phyloP scores from a whole-genome alignment of 140 eudicot genomes.

The Senecio squalidus region DNA sequence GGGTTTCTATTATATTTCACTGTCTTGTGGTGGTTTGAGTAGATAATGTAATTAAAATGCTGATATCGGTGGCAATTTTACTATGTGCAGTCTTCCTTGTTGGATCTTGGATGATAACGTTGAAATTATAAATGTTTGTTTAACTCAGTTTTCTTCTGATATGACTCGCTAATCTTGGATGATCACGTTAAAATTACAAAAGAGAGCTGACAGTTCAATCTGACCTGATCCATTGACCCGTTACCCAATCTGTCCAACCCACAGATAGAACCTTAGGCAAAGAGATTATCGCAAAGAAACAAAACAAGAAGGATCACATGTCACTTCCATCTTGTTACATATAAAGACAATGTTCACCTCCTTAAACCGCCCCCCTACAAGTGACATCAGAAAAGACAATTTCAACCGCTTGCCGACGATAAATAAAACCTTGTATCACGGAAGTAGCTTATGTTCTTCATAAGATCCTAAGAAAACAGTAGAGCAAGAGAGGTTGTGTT shows the following conservation, averaged over 20 bases:
- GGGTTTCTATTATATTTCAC: not conserved
- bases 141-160: not conserved
- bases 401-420: not conserved
- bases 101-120: not conserved
- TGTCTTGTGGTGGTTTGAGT: not conserved
- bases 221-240: not conserved
- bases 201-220: not conserved
- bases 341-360: slow-evolving; percentile 17
- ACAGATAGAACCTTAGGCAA: not conserved
- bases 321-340: slow-evolving; percentile 11
- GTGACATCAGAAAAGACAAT: slow-evolving; percentile 1
- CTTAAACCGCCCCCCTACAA: slow-evolving; percentile 2
- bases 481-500: not conserved
- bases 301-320: slow-evolving; percentile 15
- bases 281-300: slow-evolving; percentile 11
- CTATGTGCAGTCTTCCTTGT: not conserved
- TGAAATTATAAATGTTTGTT: not conserved
- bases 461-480: not conserved
- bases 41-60: slow-evolving; percentile 3
- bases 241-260: not conserved
- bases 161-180: not conserved
- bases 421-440: not conserved
- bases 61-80: not conserved
- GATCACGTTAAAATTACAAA: not conserved
- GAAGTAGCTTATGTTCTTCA: not conserved